phyloP scores from a whole-genome alignment of 2,329 filamentous ascomycete genomes.

The Cyclaneusma minus region DNA sequence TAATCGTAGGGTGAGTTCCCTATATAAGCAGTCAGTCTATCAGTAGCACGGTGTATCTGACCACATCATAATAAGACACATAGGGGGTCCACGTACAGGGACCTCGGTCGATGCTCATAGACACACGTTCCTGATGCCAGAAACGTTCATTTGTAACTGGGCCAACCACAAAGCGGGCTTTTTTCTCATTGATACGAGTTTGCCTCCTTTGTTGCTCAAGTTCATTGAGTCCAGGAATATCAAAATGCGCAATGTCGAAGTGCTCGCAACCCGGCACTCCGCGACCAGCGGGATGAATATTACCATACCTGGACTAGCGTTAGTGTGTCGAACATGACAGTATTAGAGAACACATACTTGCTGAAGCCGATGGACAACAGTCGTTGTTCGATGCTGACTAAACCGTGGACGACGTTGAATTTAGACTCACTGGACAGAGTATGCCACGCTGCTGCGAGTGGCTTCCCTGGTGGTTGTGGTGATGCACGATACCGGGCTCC shows the following conservation, averaged over 20 bases:
- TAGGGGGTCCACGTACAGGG: conserved; percentile 18
- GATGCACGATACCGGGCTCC: conserved; percentile 14
- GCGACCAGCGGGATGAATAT: conserved; percentile 20
- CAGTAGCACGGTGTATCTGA: conserved; percentile 4
- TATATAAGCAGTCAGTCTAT: no score
- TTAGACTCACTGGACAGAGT: conserved; percentile 13
- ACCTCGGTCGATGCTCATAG: conserved; percentile 22
- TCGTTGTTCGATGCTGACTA: conserved; percentile 22
- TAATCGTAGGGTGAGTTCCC: conserved; percentile 20
- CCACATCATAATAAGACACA: not conserved
- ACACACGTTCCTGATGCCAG: conserved; percentile 20
- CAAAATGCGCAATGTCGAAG: conserved; percentile 14
- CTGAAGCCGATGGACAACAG: conserved; percentile 20
- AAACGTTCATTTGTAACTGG: conserved; percentile 20
- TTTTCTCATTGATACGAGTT: no score
- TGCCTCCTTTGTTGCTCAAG: no score
- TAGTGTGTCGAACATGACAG: no score
- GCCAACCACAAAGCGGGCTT: conserved; percentile 20
- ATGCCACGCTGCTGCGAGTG: conserved; percentile 17
- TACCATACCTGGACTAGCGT: conserved; percentile 19
- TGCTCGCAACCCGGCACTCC: conserved; percentile 16
- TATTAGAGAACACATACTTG: conserved; percentile 12
- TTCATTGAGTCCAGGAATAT: conserved; percentile 16
- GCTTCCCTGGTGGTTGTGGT: conserved; percentile 17
- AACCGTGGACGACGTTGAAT: conserved; percentile 17